Evolutionary conservation across 768 basidiomycete species (phyloP).

Genomic region (Trametes cinnabarina): DNA sequence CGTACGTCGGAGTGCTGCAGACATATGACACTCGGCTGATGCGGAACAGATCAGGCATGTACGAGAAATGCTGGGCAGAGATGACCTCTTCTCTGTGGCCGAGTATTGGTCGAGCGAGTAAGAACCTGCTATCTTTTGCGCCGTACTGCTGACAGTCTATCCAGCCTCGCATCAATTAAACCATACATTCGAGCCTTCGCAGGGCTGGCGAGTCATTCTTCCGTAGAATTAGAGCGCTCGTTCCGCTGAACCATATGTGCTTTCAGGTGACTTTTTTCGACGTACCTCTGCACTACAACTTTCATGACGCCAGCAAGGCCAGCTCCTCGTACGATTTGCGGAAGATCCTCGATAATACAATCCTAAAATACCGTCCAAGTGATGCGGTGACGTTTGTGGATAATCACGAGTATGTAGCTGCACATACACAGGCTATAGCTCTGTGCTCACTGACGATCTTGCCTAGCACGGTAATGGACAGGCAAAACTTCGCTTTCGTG

Average conservation of each 20-base stretch:
- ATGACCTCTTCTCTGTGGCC: constrained; percentile 63
- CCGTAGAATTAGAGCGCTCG: too few species aligned
- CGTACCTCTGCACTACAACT: constrained; percentile 84
- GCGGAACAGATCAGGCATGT: constrained; percentile 39
- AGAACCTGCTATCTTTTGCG: constrained; percentile 21
- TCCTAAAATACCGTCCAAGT: constrained; percentile 65
- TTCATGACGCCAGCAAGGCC: constrained; percentile 70
- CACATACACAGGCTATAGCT: neutral
- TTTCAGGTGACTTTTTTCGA: constrained; percentile 84
- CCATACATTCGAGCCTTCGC: constrained; percentile 60
- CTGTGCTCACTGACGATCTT: neutral
- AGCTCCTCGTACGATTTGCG: constrained; percentile 73
- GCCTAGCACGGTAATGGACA: constrained; percentile 56
- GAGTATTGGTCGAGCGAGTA: constrained; percentile 84
- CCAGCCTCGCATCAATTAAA: constrained; percentile 49
- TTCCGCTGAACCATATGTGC: neutral
- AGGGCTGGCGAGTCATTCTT: constrained; percentile 52
- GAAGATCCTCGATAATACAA: constrained; percentile 63
- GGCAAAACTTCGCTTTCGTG: neutral
- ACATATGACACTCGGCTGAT: neutral
- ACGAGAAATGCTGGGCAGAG: constrained; percentile 43
- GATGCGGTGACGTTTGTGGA: constrained; percentile 91
- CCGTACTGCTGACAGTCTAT: neutral
- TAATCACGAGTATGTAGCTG: constrained; percentile 73
- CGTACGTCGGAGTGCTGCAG: constrained; percentile 40